Conservation (phyloP, 2,329 filamentous ascomycete species). For the Geosmithia flava region DNA sequence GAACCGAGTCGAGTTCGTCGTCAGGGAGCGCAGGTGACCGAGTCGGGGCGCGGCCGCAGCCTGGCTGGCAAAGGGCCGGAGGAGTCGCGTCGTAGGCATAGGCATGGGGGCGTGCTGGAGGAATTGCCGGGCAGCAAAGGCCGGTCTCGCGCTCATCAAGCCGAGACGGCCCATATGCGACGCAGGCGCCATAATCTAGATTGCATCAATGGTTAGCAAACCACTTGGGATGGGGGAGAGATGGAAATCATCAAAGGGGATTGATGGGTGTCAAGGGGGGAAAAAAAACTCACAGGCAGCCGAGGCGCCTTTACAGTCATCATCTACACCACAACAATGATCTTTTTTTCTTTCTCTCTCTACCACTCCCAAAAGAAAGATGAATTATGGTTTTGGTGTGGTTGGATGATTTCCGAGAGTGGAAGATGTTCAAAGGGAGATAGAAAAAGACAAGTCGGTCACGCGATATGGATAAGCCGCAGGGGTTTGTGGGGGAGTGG, state of each 20-base stretch:
- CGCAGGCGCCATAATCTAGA: slow-evolving; percentile 1
- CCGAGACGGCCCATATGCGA: slow-evolving; percentile 13
- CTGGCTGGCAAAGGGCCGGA: not conserved
- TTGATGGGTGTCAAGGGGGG: too few species aligned
- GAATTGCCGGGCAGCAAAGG: not conserved
- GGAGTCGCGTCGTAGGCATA: not conserved
- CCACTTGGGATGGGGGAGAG: not conserved
- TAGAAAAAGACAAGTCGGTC: not conserved
- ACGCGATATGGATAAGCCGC: not conserved
- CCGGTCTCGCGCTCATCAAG: slow-evolving; percentile 14
- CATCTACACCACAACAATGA: not conserved
- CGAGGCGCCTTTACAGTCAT: slow-evolving; percentile 14
- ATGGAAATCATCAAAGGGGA: not conserved
- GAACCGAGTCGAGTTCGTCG: slow-evolving; percentile 1
- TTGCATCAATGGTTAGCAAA: not conserved
- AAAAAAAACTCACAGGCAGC: slow-evolving; percentile 14
- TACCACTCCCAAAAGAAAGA: not conserved
- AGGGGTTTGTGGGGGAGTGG: not conserved
- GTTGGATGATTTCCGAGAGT: not conserved
- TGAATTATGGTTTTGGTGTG: not conserved
- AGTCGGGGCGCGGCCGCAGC: not conserved
- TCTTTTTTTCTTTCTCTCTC: not conserved
- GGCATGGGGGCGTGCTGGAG: not conserved
- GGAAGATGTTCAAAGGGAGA: not conserved
- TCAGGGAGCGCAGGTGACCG: slow-evolving; percentile 1